Conservation (phyloP, 345 rosid species). For the Brassica cretica region DNA sequence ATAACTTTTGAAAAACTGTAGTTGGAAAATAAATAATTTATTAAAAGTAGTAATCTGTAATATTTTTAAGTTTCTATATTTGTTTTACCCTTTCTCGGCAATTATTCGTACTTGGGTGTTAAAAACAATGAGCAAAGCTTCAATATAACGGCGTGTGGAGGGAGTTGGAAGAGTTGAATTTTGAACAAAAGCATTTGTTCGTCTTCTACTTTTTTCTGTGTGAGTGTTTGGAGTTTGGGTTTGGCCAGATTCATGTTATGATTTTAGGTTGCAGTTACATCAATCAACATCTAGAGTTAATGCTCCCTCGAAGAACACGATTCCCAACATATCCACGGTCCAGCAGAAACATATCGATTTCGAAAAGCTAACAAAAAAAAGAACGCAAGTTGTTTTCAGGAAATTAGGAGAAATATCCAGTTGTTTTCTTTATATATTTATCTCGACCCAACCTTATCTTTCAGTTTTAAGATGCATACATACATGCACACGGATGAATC, state of each 20-base stretch:
- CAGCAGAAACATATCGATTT: constrained; percentile 11
- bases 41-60: not conserved
- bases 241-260: constrained; percentile 31
- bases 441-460: constrained; percentile 14
- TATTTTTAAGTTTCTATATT: not conserved
- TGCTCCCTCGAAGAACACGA: constrained; percentile 36
- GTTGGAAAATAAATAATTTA: not conserved
- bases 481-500: constrained; percentile 1
- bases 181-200: constrained; percentile 16
- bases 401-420: not conserved
- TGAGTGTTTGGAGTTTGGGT: constrained; percentile 21
- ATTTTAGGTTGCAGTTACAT: constrained; percentile 34
- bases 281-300: constrained; percentile 38
- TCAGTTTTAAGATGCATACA: not conserved
- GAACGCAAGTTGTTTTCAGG: not conserved
- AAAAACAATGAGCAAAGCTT: not conserved
- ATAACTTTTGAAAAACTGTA: not conserved
- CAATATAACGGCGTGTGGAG: not conserved
- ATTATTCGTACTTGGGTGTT: not conserved
- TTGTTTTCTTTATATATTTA: not conserved
- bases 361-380: not conserved
- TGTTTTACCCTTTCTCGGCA: not conserved
- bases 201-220: constrained; percentile 5
- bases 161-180: constrained; percentile 14
- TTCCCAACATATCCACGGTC: constrained; percentile 25